Conservation (phyloP, 192 early-diverging fungal species). For the Coemansia sp. region DNA sequence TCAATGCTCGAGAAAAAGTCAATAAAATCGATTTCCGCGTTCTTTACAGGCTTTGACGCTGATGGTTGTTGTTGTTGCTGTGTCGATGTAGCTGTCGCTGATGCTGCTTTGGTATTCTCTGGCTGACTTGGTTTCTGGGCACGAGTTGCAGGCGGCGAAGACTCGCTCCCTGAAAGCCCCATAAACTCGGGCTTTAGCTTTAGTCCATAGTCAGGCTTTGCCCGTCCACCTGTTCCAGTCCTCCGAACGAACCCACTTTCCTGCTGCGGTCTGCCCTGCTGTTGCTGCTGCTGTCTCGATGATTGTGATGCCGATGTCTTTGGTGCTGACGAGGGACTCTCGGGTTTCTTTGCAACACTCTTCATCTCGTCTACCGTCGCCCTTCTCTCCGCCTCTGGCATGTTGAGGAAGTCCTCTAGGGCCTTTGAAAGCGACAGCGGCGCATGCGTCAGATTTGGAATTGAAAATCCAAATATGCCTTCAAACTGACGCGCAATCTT, state of each 20-base stretch:
- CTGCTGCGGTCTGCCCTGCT: neutral
- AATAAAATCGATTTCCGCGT: conserved; percentile 46
- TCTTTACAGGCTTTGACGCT: conserved; percentile 3
- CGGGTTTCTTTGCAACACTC: conserved; percentile 19
- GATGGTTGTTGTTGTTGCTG: neutral
- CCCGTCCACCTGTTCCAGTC: neutral
- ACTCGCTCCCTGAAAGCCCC: neutral
- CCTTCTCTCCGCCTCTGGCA: conserved; percentile 34
- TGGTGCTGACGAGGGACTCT: neutral
- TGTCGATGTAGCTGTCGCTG: neutral
- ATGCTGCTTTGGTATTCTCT: neutral
- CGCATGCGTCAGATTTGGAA: conserved; percentile 52
- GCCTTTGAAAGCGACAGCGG: conserved; percentile 52
- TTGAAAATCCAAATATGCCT: conserved; percentile 48
- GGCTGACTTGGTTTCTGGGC: neutral
- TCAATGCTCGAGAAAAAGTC: conserved; percentile 58
- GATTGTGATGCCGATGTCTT: neutral
- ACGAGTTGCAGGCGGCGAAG: neutral
- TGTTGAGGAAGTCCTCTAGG: conserved; percentile 52
- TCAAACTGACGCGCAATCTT: conserved; percentile 51
- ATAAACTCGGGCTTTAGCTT: conserved; percentile 47
- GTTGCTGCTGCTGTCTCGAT: neutral
- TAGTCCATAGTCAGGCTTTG: conserved; percentile 46
- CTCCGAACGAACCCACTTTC: conserved; percentile 16
- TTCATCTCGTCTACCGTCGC: conserved; percentile 30